Conservation (phyloP, 169 alveolate genomes). For the Plasmodium relictum region DNA sequence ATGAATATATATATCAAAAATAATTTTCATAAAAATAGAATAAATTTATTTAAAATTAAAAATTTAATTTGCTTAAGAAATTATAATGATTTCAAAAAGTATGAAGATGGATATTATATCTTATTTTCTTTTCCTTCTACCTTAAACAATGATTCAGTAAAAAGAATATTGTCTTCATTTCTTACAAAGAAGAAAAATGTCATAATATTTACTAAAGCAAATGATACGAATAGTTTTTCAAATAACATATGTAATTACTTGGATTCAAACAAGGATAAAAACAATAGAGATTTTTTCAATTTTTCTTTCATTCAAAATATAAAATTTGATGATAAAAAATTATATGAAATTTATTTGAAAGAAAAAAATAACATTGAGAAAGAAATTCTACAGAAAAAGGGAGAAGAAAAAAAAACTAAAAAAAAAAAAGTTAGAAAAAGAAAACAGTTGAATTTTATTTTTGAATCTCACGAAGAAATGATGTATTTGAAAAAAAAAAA, state of each 20-base stretch:
- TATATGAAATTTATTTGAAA: slow-evolving; percentile 71
- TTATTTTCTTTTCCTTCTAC: slow-evolving; percentile 64
- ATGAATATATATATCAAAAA: slow-evolving; percentile 55
- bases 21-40: slow-evolving; percentile 65
- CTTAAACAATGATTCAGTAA: slow-evolving; percentile 39
- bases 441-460: slow-evolving; percentile 33
- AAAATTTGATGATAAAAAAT: slow-evolving; percentile 35
- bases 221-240: slow-evolving; percentile 9
- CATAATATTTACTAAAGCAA: slow-evolving; percentile 42
- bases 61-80: slow-evolving; percentile 39
- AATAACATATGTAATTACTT: slow-evolving; percentile 23
- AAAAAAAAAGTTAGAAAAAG: slow-evolving; percentile 19
- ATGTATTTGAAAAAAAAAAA: slow-evolving; percentile 38
- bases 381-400: slow-evolving; percentile 1
- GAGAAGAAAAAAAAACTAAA: slow-evolving; percentile 22
- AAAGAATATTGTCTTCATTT: slow-evolving; percentile 47
- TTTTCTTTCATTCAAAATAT: slow-evolving; percentile 34
- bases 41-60: slow-evolving; percentile 60
- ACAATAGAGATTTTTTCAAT: slow-evolving; percentile 6
- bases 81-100: slow-evolving; percentile 68
- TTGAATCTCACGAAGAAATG: slow-evolving; percentile 73
- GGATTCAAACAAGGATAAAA: not conserved
- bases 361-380: slow-evolving; percentile 59
- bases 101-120: slow-evolving; percentile 65
- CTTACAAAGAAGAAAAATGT: slow-evolving; percentile 44